Percentiles rank a stretch among this genome's conserved stretches.
Conservation (phyloP, 202 grass and related monocot genomes). For the Digitaria exilis region DNA sequence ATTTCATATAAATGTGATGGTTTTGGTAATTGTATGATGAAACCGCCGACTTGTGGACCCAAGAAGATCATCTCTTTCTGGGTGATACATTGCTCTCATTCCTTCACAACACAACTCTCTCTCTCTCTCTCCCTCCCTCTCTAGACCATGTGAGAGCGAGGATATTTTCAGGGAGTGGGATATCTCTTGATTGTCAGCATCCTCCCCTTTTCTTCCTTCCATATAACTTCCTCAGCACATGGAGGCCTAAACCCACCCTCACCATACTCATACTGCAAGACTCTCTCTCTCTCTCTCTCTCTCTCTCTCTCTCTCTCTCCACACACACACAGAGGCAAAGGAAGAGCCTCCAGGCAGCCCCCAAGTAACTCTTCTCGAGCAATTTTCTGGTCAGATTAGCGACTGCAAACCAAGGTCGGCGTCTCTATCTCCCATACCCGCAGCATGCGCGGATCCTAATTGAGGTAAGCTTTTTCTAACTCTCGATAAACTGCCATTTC, state of each 20-base stretch:
- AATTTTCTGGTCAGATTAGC: neutral
- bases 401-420: neutral
- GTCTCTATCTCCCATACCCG: neutral
- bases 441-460: constrained; percentile 2
- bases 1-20: too few relatives aligned
- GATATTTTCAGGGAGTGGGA: constrained; percentile 22
- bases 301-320: neutral
- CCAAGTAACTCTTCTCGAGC: too few relatives aligned
- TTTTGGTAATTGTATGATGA: too few relatives aligned
- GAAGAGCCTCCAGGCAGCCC: constrained; percentile 9
- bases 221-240: constrained; percentile 44
- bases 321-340: neutral
- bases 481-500: too few relatives aligned
- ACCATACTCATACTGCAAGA: constrained; percentile 5
- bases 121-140: too few relatives aligned
- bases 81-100: constrained; percentile 28
- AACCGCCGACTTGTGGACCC: too few relatives aligned
- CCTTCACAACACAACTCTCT: constrained; percentile 5
- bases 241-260: constrained; percentile 3
- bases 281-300: neutral
- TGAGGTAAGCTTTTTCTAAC: too few relatives aligned
- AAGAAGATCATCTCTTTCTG: too few relatives aligned
- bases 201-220: neutral
- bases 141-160: constrained; percentile 27
- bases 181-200: constrained; percentile 62